A percentile compares a stretch with the other conserved stretches of the same genome.
phyloP scores from a whole-genome alignment of 257 asterid genomes.

The Solanum bulbocastanum region DNA sequence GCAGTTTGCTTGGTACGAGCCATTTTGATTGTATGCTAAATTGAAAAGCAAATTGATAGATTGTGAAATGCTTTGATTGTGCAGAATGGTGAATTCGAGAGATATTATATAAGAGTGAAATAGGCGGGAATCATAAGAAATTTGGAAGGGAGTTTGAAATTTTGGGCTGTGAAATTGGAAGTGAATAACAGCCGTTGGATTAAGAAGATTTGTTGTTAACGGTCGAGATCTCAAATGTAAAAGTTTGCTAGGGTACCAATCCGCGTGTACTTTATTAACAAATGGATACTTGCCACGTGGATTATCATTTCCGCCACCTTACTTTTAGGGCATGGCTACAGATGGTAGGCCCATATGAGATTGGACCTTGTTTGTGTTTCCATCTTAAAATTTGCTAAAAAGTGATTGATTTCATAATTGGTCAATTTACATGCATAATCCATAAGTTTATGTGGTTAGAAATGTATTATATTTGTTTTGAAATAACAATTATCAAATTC shows the following conservation, averaged over 20 bases:
- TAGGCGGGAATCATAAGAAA: slow-evolving; percentile 16
- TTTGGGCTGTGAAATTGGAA: not conserved
- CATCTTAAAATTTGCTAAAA: not conserved
- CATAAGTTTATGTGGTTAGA: no score
- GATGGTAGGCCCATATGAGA: not conserved
- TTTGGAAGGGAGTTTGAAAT: slow-evolving; percentile 8
- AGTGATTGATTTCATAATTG: not conserved
- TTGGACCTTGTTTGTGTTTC: not conserved
- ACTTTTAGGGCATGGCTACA: not conserved
- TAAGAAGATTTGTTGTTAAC: not conserved
- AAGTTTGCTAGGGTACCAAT: not conserved
- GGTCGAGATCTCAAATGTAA: not conserved
- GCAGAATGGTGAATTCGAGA: not conserved
- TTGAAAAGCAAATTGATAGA: not conserved
- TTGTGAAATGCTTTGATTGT: not conserved
- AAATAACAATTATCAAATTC: no score
- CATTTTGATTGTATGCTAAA: not conserved
- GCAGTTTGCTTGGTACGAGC: not conserved
- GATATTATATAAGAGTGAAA: slow-evolving; percentile 1
- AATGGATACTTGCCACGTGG: not conserved
- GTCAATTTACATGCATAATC: no score
- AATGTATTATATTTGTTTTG: no score
- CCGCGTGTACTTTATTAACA: not conserved
- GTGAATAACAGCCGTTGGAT: not conserved
- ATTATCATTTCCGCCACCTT: not conserved